These are phyloP conservation scores for Phytophthora rubi DNA, from an alignment of 352 stramenopile species.

Conservation along the genomic window DNA sequence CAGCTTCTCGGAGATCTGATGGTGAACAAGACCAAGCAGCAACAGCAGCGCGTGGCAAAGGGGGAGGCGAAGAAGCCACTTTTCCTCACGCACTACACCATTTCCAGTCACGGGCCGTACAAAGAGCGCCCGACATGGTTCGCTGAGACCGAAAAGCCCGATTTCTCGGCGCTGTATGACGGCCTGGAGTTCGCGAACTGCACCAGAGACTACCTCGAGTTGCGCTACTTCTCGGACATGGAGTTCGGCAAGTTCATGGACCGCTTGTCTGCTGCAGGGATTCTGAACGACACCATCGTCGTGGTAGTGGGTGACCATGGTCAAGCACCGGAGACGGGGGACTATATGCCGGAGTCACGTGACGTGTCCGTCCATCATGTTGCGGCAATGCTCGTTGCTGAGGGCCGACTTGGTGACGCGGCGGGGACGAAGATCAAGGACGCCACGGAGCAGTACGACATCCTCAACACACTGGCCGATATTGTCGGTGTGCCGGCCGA, in stretches of 20 bases:
- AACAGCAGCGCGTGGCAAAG: conserved; percentile 20
- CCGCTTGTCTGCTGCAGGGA: conserved; percentile 38
- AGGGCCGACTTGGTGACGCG: not conserved
- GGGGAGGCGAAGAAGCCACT: conserved; percentile 41
- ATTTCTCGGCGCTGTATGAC: conserved; percentile 46
- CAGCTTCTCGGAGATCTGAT: conserved; percentile 51
- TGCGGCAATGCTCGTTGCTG: not conserved
- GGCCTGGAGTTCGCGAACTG: conserved; percentile 23
- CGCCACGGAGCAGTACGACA: not conserved
- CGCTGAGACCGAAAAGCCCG: conserved; percentile 29
- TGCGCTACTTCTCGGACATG: conserved; percentile 59
- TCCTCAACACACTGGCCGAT: not conserved
- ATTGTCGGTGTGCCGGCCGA: not conserved
- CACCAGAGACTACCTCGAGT: conserved; percentile 45
- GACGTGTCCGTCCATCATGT: not conserved
- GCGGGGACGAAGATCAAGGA: not conserved
- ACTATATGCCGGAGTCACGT: not conserved
- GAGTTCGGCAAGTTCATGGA: conserved; percentile 58
- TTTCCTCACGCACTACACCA: conserved; percentile 65
- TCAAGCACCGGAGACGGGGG: not conserved
- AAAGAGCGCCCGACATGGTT: conserved; percentile 46
- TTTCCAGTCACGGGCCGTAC: conserved; percentile 58
- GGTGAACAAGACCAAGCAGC: conserved; percentile 44
- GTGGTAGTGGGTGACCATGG: not conserved
- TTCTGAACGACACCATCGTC: conserved; percentile 50